phyloP scores from a whole-genome alignment of 345 rosid genomes.

The Viola odorata region DNA sequence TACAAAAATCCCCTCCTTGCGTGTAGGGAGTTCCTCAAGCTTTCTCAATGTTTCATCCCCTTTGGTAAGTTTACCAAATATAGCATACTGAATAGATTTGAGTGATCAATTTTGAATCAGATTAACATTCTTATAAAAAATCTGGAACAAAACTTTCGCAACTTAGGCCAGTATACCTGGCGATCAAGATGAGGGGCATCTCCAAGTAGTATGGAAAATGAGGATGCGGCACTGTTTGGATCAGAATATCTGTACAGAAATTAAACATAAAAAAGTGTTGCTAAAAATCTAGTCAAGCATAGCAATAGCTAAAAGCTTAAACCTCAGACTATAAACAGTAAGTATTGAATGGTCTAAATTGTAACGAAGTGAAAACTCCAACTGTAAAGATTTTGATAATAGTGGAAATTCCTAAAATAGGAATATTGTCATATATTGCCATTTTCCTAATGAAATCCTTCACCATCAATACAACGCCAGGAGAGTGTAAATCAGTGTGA shows the following conservation, averaged over 20 bases:
- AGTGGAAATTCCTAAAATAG: too few relatives aligned
- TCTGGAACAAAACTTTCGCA: slow-evolving; percentile 9
- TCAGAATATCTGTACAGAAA: slow-evolving; percentile 50
- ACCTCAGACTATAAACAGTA: neutral
- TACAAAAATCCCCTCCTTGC: slow-evolving; percentile 82
- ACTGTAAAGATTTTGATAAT: too few relatives aligned
- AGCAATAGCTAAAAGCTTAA: neutral
- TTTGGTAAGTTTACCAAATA: slow-evolving; percentile 93
- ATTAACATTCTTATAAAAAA: slow-evolving; percentile 9
- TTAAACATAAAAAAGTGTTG: neutral
- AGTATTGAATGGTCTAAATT: too few relatives aligned
- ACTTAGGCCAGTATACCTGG: slow-evolving; percentile 40
- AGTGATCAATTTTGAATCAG: slow-evolving; percentile 8
- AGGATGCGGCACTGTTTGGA: slow-evolving; percentile 86
- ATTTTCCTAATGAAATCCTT: too few relatives aligned
- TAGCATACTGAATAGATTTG: slow-evolving; percentile 61
- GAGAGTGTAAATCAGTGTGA: too few relatives aligned
- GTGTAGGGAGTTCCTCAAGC: slow-evolving; percentile 90
- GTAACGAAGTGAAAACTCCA: too few relatives aligned
- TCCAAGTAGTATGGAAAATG: slow-evolving; percentile 96
- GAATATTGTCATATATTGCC: too few relatives aligned
- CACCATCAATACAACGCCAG: too few relatives aligned
- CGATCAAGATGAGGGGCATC: slow-evolving; percentile 94
- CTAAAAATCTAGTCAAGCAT: neutral
- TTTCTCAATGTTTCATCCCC: slow-evolving; percentile 83